Percentiles rank a stretch among this genome's conserved stretches.
Conservation (phyloP, 306 rosid genomes). For the Pyrus communis region DNA sequence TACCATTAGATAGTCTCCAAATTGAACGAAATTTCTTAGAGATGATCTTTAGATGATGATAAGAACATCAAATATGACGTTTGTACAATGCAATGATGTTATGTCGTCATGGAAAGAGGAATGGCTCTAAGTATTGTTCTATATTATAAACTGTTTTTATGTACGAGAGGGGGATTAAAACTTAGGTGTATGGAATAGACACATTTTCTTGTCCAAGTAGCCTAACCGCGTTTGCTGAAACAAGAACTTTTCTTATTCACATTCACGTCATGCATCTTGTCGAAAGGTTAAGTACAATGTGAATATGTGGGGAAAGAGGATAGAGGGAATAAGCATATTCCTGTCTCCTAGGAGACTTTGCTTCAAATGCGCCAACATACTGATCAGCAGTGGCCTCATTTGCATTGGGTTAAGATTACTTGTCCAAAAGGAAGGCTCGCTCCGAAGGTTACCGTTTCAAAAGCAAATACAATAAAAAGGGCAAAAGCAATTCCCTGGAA, state of each 20-base stretch:
- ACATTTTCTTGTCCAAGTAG: too few relatives aligned
- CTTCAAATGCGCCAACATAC: constrained; percentile 28
- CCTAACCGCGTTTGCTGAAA: not conserved
- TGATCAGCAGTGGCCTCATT: constrained; percentile 2
- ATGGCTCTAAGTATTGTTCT: not conserved
- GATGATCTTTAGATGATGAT: too few relatives aligned
- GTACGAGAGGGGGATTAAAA: not conserved
- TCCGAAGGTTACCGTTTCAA: constrained; percentile 31
- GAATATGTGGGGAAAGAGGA: not conserved
- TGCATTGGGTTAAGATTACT: constrained; percentile 12
- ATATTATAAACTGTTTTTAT: not conserved
- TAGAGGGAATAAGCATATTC: not conserved
- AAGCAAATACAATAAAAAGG: constrained; percentile 14
- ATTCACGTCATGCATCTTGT: not conserved
- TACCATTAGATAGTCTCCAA: too few relatives aligned
- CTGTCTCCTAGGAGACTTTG: not conserved
- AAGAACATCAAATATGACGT: too few relatives aligned
- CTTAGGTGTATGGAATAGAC: not conserved
- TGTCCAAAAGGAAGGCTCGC: constrained; percentile 18
- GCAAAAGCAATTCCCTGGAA: constrained; percentile 25
- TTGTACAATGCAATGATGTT: not conserved
- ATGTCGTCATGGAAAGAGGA: not conserved
- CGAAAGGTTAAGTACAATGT: not conserved
- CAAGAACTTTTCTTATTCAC: not conserved
- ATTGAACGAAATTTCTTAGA: too few relatives aligned